Base-by-base conservation (phyloP, 192 early-diverging fungal species). In the Allomyces macrogynus region DNA sequence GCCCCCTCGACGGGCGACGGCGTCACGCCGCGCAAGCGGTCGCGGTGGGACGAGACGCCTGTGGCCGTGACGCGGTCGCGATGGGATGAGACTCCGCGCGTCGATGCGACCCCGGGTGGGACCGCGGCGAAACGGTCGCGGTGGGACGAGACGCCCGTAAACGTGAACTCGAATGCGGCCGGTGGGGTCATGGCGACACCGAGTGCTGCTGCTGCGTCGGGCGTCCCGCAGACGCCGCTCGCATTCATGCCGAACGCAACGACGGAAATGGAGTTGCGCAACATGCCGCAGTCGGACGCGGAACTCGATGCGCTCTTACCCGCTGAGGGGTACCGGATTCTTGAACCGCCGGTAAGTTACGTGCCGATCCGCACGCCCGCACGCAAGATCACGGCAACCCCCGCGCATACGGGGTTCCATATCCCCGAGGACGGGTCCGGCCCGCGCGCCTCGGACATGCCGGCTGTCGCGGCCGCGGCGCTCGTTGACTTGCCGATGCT, bases 111-210 rank as follows among this genome's bases (percentile, higher is more conserved):
- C n/a, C 71, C 63, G 68, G 77, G 66, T 60, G 81, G 69, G 61
- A 82, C 85, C 22, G 68, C 74, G 54, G 79, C 78, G 18, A 91
- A 93, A 66, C 82, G 87, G 64, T 95, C 92, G 14, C 77, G 92
- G 43, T 99, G 95, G 95, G 95, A 96, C 68, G 92, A 92, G 68
- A 99, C 95, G 0, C 95, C 93, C n/a, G n/a, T n/a, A n/a, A n/a
- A n/a, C 10, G 83, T 88, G 20, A 80, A 78, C 64, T 64, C 67
- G 11, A 75, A 2, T 7, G 4, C 69, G 5, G 72, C 76, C 65
- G 83, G 86, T 75, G 81, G 78, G 61, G 80, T 86, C 42, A 93
- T 92, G 10, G 88, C 92, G 20, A 85, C 82, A 14, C 84, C 86
- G 5, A 80, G 77, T 20, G 65, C 83, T 40, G 3, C 32, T 8